Base-by-base conservation (phyloP, 1,284 basidiomycete species). In the Ceratobasidium sp. region DNA sequence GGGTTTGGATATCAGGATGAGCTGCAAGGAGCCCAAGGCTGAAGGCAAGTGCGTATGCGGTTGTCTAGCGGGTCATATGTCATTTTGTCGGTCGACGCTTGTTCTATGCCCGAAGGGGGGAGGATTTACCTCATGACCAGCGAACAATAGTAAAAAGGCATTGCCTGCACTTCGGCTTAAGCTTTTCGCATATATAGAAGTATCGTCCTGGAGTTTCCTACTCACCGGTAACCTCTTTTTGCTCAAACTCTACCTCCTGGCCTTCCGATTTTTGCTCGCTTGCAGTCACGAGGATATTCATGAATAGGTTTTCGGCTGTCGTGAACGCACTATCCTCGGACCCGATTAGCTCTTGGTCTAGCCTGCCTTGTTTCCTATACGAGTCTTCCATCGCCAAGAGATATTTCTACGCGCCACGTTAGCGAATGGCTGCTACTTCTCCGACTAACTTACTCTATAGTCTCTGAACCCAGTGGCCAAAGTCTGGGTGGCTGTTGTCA, bases 71-170 rank as follows among this genome's bases (percentile, higher is more conserved):
- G 20, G 20, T 10, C 23, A 33, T 13, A 20, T 26, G 67, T 4
- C 28, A 56, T 44, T 28, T 28, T 20, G 54, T 9, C 23, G 2
- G 56, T 26, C n/a, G 9, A 64, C 20, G 23, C 20, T 23, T 64
- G 38, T 2, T 40, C 15, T n/a, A n/a, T n/a, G n/a, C n/a, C n/a
- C n/a, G n/a, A n/a, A n/a, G n/a, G n/a, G n/a, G n/a, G n/a, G 3
- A 33, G 23, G 6, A 64, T 7, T 33, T 3, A 78, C 77, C 62
- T 79, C 78, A 61, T 79, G 78, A 3, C 75, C 75, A 20, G 75
- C 78, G 26, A 79, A n/a, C 17, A 79, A 40, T n/a, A 79, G 77
- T 2, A 77, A 9, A 13, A 57, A 71, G 13, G 40, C 17, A 28
- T 71, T 71, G n/a, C 69, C 69, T 71, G 44, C n/a, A n/a, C n/a